Evolutionary conservation across 768 basidiomycete species (phyloP).

Genomic region (Ramaria rubella): DNA sequence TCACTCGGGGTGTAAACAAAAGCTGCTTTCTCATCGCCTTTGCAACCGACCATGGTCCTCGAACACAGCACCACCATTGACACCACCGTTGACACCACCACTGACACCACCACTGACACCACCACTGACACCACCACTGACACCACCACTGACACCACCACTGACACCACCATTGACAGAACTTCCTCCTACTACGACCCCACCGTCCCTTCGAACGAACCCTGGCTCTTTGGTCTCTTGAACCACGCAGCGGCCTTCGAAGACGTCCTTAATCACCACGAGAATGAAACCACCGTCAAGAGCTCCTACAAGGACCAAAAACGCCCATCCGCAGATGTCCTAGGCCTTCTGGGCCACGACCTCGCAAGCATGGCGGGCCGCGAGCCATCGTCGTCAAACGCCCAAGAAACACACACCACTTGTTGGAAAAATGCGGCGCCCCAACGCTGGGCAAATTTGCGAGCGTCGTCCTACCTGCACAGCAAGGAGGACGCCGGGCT

Average conservation of each 20-base stretch:
- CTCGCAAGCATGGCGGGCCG: not conserved
- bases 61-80: too few species aligned
- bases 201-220: too few species aligned
- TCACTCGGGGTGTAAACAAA: too few species aligned
- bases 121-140: too few species aligned
- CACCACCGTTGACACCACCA: too few species aligned
- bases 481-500: not conserved
- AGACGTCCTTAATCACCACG: not conserved
- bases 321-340: not conserved
- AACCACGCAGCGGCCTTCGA: conserved; percentile 2
- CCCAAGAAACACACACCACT: not conserved
- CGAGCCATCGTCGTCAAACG: not conserved
- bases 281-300: not conserved
- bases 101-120: too few species aligned
- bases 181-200: too few species aligned
- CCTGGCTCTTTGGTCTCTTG: conserved; percentile 1
- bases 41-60: too few species aligned
- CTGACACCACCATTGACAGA: too few species aligned
- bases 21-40: too few species aligned
- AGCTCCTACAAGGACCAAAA: not conserved
- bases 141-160: too few species aligned
- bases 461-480: not conserved
- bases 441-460: not conserved
- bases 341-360: conserved; percentile 8
- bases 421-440: not conserved